Conservation (phyloP, 2,329 filamentous ascomycete genomes). For the Diaporthe vexans region DNA sequence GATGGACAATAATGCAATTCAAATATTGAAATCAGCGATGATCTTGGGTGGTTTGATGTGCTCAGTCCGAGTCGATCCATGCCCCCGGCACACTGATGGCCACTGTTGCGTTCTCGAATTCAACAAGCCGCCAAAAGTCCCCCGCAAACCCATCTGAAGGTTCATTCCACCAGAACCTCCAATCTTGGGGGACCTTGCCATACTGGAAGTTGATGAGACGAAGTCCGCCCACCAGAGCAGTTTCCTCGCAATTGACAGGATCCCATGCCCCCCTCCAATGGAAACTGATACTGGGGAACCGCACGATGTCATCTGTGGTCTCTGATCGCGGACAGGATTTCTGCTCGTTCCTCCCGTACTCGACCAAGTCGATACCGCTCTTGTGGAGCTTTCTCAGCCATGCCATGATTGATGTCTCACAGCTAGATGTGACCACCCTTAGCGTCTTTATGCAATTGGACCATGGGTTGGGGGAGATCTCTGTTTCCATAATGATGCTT, state of each 20-base stretch:
- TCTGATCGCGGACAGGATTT: not conserved
- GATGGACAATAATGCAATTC: no score
- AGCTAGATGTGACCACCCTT: not conserved
- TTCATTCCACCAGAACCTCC: constrained; percentile 18
- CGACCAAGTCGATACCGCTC: not conserved
- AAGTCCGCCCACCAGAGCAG: no score
- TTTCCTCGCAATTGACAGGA: no score
- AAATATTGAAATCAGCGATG: no score
- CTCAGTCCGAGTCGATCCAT: constrained; percentile 2
- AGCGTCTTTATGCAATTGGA: no score
- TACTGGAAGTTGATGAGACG: not conserved
- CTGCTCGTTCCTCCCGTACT: not conserved
- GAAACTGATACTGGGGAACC: not conserved
- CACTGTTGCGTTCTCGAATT: not conserved
- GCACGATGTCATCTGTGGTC: accelerated
- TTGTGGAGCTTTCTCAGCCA: not conserved
- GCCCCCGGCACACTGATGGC: not conserved
- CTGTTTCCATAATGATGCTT: no score
- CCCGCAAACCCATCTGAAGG: constrained; percentile 7
- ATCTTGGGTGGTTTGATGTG: no score
- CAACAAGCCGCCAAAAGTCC: not conserved
- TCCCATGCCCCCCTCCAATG: no score
- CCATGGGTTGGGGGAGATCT: no score
- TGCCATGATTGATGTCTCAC: not conserved
- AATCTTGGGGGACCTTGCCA: not conserved